Base-by-base conservation (phyloP, 805 yeast species). In the Yamadazyma kitorensis region DNA sequence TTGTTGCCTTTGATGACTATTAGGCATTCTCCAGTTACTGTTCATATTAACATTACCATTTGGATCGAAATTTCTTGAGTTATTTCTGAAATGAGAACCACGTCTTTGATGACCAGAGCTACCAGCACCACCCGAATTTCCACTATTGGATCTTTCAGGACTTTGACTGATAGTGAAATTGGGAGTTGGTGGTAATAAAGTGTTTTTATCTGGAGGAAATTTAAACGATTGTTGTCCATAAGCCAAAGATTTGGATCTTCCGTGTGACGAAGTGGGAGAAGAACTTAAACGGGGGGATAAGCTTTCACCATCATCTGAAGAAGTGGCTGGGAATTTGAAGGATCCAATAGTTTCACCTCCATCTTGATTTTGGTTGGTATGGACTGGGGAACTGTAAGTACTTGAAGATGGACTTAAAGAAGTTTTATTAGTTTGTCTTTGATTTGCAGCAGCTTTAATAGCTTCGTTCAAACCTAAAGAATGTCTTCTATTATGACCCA, bases 391-490 rank as follows among this genome's bases (percentile, higher is more conserved):
- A 11, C 33, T 32, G 16, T 35, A 29, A 18, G 25, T 26, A 22
- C 40, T 40, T 4, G 57, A 49, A 7, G 59, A 39, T 21, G 65
- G 63, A 33, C 58, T 53, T 31, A 60, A 54, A 2, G 69, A 49
- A 16, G 57, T 51, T 45, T 61, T 48, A 43, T 67, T 67, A 23
- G 55, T 53, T 40, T 62, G 68, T 57, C 88, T 74, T 55, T 86
- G 93, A 46, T 80, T 81, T 4, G 96, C 96, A n/a, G 98, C 98
- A 5, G 97, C 97, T 47, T 82, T 82, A 50, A 86, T 88, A 9
- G 98, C 98, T 61, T 91, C 98, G 34, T 80, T 80, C 38, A 91
- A 69, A 2, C 95, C 97, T 40, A 91, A 66, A 0, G 97, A 88
- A 57, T 91, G 98, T 57, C 98, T 78, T 64, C 98, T 79, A 26